A percentile compares a stretch with the other conserved stretches of the same genome.
phyloP scores from a whole-genome alignment of 768 basidiomycete species.

The Kwoniella europaea region DNA sequence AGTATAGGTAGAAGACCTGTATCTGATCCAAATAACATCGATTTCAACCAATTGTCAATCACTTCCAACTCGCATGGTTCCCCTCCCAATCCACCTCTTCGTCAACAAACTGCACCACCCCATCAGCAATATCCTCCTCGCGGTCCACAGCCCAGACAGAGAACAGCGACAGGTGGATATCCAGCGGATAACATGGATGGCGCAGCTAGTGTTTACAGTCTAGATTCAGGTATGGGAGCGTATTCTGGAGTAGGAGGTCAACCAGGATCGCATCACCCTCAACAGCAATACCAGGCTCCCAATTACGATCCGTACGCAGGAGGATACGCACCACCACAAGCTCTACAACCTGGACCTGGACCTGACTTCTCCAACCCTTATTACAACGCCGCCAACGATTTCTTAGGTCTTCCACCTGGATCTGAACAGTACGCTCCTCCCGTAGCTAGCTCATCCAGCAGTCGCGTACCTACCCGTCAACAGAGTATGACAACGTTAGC shows the following conservation, averaged over 20 bases:
- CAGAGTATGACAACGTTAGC: conserved; percentile 37
- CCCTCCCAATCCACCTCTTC: conserved; percentile 27
- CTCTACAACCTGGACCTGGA: conserved; percentile 26
- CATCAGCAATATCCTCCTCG: conserved; percentile 20
- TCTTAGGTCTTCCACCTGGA: conserved; percentile 52
- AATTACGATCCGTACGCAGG: conserved; percentile 27
- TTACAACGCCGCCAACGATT: conserved; percentile 56
- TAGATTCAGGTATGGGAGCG: conserved; percentile 56
- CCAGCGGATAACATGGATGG: conserved; percentile 32
- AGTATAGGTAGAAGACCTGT: conserved; percentile 38
- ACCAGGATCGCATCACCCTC: neutral
- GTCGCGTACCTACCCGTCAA: conserved; percentile 35
- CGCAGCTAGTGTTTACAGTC: conserved; percentile 51
- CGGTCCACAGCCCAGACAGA: conserved; percentile 28
- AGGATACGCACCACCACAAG: conserved; percentile 20
- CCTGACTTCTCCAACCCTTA: conserved; percentile 55
- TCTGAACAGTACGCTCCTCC: conserved; percentile 21
- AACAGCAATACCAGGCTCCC: conserved; percentile 25
- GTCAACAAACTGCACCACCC: conserved; percentile 28
- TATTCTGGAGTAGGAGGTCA: conserved; percentile 34
- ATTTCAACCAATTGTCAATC: conserved; percentile 33
- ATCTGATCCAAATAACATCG: conserved; percentile 50
- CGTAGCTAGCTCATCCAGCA: conserved; percentile 28
- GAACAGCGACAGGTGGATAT: conserved; percentile 34
- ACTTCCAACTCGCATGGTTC: conserved; percentile 23